phyloP scores from a whole-genome alignment of 495 filamentous ascomycete genomes.

The Daldinia decipiens region DNA sequence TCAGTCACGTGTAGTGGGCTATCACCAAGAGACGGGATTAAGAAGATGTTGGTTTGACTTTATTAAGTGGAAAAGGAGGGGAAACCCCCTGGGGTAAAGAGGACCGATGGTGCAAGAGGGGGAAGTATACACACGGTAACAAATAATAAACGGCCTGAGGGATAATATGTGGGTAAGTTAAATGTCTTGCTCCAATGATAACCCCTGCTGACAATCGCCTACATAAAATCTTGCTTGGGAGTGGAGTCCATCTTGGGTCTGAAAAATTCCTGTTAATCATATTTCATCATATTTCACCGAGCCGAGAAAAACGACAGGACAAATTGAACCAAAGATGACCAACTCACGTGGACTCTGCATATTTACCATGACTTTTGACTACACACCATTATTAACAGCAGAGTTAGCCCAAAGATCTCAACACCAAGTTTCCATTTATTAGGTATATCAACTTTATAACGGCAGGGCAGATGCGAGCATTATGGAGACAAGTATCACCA shows the following conservation, averaged over 20 bases:
- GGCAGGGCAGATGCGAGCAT: not conserved
- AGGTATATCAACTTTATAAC: not conserved
- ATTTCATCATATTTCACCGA: slow-evolving; percentile 44
- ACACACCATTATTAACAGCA: not conserved
- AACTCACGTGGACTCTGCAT: slow-evolving; percentile 10
- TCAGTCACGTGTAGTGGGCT: slow-evolving; percentile 29
- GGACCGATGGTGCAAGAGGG: not conserved
- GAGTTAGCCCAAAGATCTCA: slow-evolving; percentile 6
- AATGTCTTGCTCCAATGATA: slow-evolving; percentile 23
- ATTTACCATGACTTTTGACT: not conserved
- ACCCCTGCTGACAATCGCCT: not conserved
- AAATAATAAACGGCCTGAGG: slow-evolving; percentile 12
- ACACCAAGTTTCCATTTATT: slow-evolving; percentile 3
- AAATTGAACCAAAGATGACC: not conserved
- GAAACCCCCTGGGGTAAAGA: slow-evolving; percentile 24
- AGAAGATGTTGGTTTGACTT: slow-evolving; percentile 19
- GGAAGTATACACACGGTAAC: not conserved
- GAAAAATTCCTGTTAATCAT: slow-evolving; percentile 25
- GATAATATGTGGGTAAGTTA: slow-evolving; percentile 17
- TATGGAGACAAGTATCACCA: slow-evolving; percentile 3
- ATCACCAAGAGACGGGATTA: slow-evolving; percentile 14
- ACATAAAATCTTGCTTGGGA: slow-evolving; percentile 12
- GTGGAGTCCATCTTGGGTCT: slow-evolving; percentile 19
- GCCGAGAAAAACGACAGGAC: slow-evolving; percentile 8
- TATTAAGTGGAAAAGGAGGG: slow-evolving; percentile 45